phyloP scores from a whole-genome alignment of 352 stramenopile species.

The Phytophthora sp. region DNA sequence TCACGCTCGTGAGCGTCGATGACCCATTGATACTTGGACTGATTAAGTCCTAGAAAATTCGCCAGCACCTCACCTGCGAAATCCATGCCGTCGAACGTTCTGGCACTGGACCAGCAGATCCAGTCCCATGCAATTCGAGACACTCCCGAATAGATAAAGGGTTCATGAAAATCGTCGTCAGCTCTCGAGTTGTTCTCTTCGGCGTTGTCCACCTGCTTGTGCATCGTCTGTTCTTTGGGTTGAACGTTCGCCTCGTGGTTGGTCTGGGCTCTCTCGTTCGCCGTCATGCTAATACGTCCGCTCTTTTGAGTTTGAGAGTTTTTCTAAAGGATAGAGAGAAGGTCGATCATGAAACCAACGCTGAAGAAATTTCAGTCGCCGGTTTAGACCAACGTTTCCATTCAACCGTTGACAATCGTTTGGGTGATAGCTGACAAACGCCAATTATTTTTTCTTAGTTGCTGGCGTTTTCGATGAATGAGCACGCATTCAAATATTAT shows the following conservation, averaged over 20 bases:
- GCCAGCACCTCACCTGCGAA: constrained; percentile 84
- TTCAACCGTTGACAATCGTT: not conserved
- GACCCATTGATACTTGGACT: constrained; percentile 88
- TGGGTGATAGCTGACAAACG: not conserved
- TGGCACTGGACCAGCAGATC: constrained; percentile 68
- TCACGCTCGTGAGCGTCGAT: constrained; percentile 77
- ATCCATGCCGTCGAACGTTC: constrained; percentile 73
- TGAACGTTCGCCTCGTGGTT: not conserved
- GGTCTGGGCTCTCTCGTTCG: not conserved
- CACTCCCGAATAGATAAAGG: constrained; percentile 18
- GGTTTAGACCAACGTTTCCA: not conserved
- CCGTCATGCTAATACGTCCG: constrained; percentile 6
- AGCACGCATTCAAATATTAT: too few relatives aligned
- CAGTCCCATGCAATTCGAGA: constrained; percentile 57
- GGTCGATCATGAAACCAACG: constrained; percentile 20
- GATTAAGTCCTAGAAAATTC: constrained; percentile 84
- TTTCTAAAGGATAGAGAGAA: too few relatives aligned
- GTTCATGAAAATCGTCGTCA: not conserved
- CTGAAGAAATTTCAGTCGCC: too few relatives aligned
- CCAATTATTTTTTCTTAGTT: not conserved
- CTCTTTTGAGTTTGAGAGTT: not conserved
- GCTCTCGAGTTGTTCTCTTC: constrained; percentile 11
- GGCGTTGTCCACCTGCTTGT: not conserved
- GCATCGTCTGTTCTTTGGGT: not conserved
- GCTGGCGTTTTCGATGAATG: not conserved